phyloP scores from a whole-genome alignment of 768 basidiomycete species.

The Psilocybe azurescens region DNA sequence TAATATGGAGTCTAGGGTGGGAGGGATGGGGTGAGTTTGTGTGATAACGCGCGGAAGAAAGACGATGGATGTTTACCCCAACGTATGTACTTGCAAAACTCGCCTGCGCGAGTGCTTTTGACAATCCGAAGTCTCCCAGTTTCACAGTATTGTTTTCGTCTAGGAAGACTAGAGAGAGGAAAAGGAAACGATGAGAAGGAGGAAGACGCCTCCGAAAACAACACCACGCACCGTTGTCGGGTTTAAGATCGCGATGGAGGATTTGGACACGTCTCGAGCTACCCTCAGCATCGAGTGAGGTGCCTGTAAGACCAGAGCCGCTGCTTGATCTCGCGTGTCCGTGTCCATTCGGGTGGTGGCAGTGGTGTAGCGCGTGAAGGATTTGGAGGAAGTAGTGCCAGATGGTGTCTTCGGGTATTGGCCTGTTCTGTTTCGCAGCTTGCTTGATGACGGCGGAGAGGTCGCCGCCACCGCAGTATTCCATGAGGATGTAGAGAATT shows the following conservation, averaged over 20 bases:
- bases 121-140: conserved; percentile 96
- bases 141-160: conserved; percentile 87
- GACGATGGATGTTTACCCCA: conserved; percentile 67
- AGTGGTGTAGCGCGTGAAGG: conserved; percentile 86
- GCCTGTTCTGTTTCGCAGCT: conserved; percentile 66
- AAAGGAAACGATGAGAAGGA: neutral
- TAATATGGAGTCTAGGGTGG: conserved; percentile 89
- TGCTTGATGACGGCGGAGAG: conserved; percentile 87
- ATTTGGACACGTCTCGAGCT: conserved; percentile 72
- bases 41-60: neutral
- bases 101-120: conserved; percentile 87
- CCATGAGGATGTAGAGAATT: conserved; percentile 98
- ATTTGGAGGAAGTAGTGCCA: conserved; percentile 98
- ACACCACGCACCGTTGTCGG: conserved; percentile 84
- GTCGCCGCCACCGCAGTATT: conserved; percentile 98
- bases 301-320: conserved; percentile 26
- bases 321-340: conserved; percentile 55
- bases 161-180: conserved; percentile 79
- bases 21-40: neutral
- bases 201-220: neutral
- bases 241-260: conserved; percentile 94
- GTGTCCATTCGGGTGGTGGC: conserved; percentile 81
- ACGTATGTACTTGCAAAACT: conserved; percentile 98
- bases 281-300: conserved; percentile 44
- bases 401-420: conserved; percentile 89